Base-by-base conservation (phyloP, 164 flowering plant species). In the Echeveria elegans region DNA sequence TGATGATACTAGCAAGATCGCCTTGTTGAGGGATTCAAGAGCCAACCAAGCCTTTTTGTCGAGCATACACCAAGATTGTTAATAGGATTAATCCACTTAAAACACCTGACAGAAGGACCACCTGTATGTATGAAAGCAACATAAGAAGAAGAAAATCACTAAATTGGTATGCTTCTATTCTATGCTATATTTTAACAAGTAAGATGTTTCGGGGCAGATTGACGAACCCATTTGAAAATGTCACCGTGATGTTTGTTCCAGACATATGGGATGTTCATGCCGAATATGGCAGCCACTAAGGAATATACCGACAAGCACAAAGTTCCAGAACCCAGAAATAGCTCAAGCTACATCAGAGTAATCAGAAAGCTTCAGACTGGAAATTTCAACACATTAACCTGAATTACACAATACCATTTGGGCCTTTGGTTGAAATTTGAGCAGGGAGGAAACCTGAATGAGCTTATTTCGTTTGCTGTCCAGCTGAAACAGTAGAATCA, bases 211-310 rank as follows among this genome's bases (percentile, higher is more conserved):
- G 2, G 0, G 52, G 30, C 61, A 8, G 34, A 10, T 70, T 41
- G 38, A 26, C 83, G 1, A 79, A 93, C 98, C 96, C 97, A 93
- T 84, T 88, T 93, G 43, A 93, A 93, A 67, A 89, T 60, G 77
- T 82, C 81, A 15, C 86, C 84, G 68, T 93, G 90, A 58, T 68
- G 15, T 0, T 78, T 74, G 48, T 81, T 93, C 98, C 98, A 93
- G 34, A 85, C 72, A 65, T 88, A 90, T 12, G 91, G 97, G 64
- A 93, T 85, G 70, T 93, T 90, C 96, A 93, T 84, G 73, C 98
- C 98, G 71, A 93, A 90, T 59, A 93, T 85, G 52, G 76, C 97
- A 74, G 91, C 80, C 74, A 89, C 88, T 83, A 93, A 77, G 30
- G 98, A 81, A 77, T 82, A 93, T 66, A 89, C 66, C 8, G 97